phyloP scores from a whole-genome alignment of 2,329 filamentous ascomycete genomes.

The Xylaria sp. region DNA sequence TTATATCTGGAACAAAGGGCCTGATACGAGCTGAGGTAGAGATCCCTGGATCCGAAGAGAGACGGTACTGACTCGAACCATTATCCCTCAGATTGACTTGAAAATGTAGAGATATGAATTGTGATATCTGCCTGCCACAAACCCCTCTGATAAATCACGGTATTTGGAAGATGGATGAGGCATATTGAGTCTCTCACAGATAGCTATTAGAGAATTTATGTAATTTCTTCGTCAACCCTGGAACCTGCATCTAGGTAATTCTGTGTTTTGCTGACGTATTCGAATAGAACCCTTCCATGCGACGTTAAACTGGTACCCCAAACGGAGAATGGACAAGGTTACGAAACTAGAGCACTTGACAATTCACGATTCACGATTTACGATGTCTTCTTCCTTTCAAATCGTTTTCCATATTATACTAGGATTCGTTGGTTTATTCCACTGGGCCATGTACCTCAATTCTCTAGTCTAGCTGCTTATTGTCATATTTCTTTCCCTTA shows the following conservation, averaged over 20 bases:
- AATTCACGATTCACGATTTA: background rate
- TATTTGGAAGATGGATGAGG: no score
- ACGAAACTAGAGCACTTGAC: background rate
- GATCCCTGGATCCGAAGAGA: background rate
- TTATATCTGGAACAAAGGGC: background rate
- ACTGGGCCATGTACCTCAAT: background rate
- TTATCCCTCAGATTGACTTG: no score
- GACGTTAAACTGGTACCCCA: background rate
- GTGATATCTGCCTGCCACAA: no score
- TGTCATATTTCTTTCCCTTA: conserved; percentile 58
- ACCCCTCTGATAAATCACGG: no score
- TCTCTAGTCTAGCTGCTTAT: conserved; percentile 33
- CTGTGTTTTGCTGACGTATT: background rate
- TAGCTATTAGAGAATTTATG: no score
- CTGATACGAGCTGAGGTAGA: background rate
- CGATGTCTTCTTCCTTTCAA: background rate
- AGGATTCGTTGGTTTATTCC: background rate
- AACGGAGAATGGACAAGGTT: background rate
- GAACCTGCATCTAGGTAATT: background rate
- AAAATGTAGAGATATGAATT: no score
- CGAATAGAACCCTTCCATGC: background rate
- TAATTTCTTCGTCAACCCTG: no score
- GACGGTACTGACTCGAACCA: no score
- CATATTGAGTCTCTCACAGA: no score
- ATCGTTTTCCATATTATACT: background rate